Percentiles rank a stretch among this genome's conserved stretches.
Evolutionary conservation across 768 basidiomycete genomes (phyloP).

Genomic region (Cystofilobasidium capitatum): DNA sequence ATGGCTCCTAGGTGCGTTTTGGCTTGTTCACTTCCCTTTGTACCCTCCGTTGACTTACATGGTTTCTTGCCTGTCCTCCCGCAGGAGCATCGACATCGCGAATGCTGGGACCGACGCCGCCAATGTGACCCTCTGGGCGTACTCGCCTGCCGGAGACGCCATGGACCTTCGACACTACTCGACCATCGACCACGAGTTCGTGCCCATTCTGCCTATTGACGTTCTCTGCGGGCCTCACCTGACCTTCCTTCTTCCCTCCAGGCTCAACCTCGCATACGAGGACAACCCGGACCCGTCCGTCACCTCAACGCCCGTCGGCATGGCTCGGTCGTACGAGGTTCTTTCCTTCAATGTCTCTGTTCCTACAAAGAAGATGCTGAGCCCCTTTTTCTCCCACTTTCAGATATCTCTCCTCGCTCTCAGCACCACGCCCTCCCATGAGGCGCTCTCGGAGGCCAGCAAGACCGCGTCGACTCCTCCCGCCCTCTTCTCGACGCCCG

Average conservation of each 20-base stretch:
- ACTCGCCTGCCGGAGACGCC: constrained; percentile 11
- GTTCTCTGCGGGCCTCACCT: not conserved
- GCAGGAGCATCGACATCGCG: too few relatives aligned
- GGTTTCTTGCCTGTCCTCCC: too few relatives aligned
- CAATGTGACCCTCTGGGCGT: constrained; percentile 15
- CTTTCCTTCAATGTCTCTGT: not conserved
- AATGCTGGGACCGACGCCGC: not conserved
- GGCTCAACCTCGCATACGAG: constrained; percentile 6
- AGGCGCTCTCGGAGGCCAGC: not conserved
- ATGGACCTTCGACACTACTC: constrained; percentile 15
- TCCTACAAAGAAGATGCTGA: not conserved
- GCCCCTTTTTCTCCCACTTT: not conserved
- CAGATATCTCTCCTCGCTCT: constrained; percentile 17
- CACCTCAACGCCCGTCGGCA: not conserved
- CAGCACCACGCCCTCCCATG: not conserved
- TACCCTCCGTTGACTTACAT: too few relatives aligned
- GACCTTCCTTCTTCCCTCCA: not conserved
- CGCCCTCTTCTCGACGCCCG: not conserved
- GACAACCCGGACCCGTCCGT: constrained; percentile 8
- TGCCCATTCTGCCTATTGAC: not conserved
- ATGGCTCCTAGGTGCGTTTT: constrained; percentile 11
- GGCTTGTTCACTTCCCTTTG: too few relatives aligned
- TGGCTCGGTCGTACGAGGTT: constrained; percentile 3
- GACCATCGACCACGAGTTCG: not conserved
- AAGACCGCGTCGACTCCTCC: constrained; percentile 5